Evolutionary conservation across 2,329 filamentous ascomycete genomes (phyloP), one percentile per base, ranked within the genome.

Genomic region (Cladosporium austrohemisphaericum): DNA sequence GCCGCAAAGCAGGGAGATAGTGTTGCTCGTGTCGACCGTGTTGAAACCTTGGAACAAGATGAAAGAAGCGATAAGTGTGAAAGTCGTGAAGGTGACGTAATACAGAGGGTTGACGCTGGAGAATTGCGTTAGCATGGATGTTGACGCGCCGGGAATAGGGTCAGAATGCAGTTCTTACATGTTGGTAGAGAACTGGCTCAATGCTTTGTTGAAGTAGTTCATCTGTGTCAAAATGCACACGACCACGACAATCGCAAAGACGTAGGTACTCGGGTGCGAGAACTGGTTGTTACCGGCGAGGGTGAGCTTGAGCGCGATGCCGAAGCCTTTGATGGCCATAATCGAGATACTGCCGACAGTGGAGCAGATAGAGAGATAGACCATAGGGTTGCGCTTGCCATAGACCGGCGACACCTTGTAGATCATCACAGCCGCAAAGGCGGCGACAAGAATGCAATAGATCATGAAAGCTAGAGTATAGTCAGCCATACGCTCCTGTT

Each of bases 121-220:
- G 26, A 13, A 2, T 38, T n/a, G n/a, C n/a, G 18, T 51, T 14
- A 43, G 49, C 25, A 19, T 37, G 31, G 10, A n/a, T 5, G 6
- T 35, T 2, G 18, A 19, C 16, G 36, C n/a, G 5, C n/a, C 13
- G 29, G 47, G 23, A 49, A 22, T 20, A 40, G n/a, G n/a, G n/a
- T n/a, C n/a, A n/a, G n/a, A n/a, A n/a, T 14, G 11, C 26, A 32
- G 16, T 40, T 75, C 87, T 68, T 79, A 95, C 91, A 98, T 95
- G 61, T 94, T 95, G 25, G 93, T 96, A 23, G 88, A 92, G 71
- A 97, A 98, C 63, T 94, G 90, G 69, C 89, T 94, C 52, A 98
- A 75, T 6, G 93, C 93, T 71, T 98, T 98, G 77, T 98, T 98
- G 72, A 98, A 95, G 71, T 98, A 98, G 71, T 98, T 98, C 93